Conservation (phyloP, 106 monocot species). For the Allium fistulosum region DNA sequence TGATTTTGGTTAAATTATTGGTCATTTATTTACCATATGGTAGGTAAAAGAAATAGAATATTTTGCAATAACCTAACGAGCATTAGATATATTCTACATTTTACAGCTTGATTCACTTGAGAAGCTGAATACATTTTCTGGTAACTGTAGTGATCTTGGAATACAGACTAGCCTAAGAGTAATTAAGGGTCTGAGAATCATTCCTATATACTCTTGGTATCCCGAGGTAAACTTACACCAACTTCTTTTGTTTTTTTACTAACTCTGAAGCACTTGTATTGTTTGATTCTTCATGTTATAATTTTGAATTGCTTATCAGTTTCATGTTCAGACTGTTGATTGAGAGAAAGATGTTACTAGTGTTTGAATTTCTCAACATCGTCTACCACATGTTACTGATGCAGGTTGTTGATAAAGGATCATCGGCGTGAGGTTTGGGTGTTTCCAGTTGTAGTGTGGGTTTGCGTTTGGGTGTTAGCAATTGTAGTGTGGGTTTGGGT, state of each 20-base stretch:
- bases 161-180: slow-evolving; percentile 51
- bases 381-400: no score
- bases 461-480: no score
- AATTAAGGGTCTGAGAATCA: slow-evolving; percentile 51
- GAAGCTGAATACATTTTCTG: slow-evolving; percentile 70
- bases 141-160: slow-evolving; percentile 67
- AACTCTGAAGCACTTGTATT: not conserved
- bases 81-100: not conserved
- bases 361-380: slow-evolving; percentile 35
- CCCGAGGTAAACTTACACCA: slow-evolving; percentile 34
- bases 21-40: no score
- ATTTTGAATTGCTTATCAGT: not conserved
- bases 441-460: no score
- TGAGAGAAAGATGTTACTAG: slow-evolving; percentile 57
- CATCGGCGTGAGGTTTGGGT: no score
- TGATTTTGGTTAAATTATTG: no score
- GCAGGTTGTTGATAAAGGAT: no score
- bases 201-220: slow-evolving; percentile 84
- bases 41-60: no score
- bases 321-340: slow-evolving; percentile 62
- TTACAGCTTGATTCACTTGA: slow-evolving; percentile 79
- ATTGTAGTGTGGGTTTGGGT: no score
- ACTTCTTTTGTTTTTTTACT: no score
- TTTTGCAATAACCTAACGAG: not conserved
- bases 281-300: not conserved